Evolutionary conservation across 2,329 filamentous ascomycete genomes (phyloP).

Genomic region (Pseudogymnoascus sp.): DNA sequence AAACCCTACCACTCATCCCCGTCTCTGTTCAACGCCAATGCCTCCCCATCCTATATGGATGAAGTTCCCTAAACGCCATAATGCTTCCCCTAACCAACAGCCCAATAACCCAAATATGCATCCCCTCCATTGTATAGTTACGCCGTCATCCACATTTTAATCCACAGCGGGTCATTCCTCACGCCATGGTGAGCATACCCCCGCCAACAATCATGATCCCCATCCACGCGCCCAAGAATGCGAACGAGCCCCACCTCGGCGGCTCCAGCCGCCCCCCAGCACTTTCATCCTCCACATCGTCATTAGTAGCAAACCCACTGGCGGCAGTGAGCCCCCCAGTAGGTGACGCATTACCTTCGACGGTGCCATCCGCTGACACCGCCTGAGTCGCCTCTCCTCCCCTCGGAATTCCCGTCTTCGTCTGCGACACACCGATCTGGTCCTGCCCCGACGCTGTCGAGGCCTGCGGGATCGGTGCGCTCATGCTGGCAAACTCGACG

Average conservation of each 20-base stretch:
- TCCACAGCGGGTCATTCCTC: not conserved
- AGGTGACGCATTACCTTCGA: not conserved
- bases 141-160: constrained; percentile 14
- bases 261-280: not conserved
- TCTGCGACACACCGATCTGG: constrained; percentile 7
- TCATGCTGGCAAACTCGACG: constrained; percentile 18
- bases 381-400: constrained; percentile 5
- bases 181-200: constrained; percentile 25
- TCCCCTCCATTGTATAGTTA: not conserved
- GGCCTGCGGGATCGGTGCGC: constrained; percentile 4
- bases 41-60: not conserved
- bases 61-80: not conserved
- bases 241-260: not conserved
- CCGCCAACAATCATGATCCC: constrained; percentile 28
- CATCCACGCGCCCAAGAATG: constrained; percentile 26
- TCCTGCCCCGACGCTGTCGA: constrained; percentile 9
- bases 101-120: not conserved
- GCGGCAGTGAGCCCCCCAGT: not conserved
- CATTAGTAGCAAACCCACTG: not conserved
- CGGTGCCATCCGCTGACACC: not conserved
- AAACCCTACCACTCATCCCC: not conserved
- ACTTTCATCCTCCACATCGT: not conserved
- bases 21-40: not conserved
- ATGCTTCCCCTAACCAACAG: not conserved
- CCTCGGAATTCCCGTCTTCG: constrained; percentile 5